Base-by-base conservation (phyloP, 192 early-diverging fungal genomes). In the Phlyctochytrium bullatum region DNA sequence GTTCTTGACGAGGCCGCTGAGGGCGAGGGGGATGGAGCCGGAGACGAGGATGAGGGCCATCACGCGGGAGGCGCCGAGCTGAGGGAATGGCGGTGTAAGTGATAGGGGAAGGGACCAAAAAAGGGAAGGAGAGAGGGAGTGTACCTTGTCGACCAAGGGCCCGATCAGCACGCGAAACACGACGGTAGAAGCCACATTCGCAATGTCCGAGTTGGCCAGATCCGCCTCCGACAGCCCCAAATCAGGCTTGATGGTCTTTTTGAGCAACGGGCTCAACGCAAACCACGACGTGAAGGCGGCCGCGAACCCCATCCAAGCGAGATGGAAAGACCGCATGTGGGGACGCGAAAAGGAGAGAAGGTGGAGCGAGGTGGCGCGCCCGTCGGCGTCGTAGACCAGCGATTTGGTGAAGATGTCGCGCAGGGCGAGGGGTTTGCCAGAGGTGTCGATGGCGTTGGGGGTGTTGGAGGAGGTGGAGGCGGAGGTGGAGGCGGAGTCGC, bases 161-260 rank as follows among this genome's bases (percentile, higher is more conserved):
- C 79, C 81, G 28, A 79, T 72, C 28, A 69, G n/a, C 10, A 84
- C 1, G 59, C 86, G 86, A 40, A 83, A 82, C 25, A 85, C 25
- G 58, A 89, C 73, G 47, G 82, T 87, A 28, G 86, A 79, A n/a
- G 79, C 69, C 28, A 89, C 78, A 51, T 78, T 73, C 40, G 76
- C 66, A 23, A 84, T 58, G 65, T 89, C 80, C 27, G 83, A 67
- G 56, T 75, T 53, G 25, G 73, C 65, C 23, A 81, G 56, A 64
- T 88, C 68, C 14, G 28, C 52, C 32, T 65, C 65, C 10, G 75
- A 69, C 52, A 89, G 59, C 0, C 82, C 79, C 3, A 89, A 54
- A 47, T 90, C 85, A 1, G 72, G 57, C 40, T 56, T 69, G 60
- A 89, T 81, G 59, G 86, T 83, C 1, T 74, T 68, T 59, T 80